Conservation (phyloP, 345 rosid species). For the Dovyalis caffra region DNA sequence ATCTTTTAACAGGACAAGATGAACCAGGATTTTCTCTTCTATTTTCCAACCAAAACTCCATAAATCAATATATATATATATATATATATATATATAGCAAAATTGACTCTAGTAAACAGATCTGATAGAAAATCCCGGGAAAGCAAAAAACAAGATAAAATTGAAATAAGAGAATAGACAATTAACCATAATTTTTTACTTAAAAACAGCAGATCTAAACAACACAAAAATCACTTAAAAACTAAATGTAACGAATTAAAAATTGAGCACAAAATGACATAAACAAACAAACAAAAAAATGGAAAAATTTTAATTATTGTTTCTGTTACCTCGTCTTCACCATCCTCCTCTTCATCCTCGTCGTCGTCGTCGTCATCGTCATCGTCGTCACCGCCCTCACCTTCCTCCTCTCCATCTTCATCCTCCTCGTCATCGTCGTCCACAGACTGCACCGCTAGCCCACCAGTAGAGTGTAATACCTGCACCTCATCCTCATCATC, state of each 20-base stretch:
- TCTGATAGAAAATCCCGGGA: slow-evolving; percentile 9
- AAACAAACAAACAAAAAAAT: neutral
- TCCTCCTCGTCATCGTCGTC: slow-evolving; percentile 32
- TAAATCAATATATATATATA: neutral
- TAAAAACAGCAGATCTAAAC: too few relatives aligned
- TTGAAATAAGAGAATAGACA: neutral
- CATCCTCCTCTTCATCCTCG: slow-evolving; percentile 1
- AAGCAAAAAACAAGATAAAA: neutral
- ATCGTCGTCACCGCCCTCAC: neutral
- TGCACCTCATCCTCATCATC: slow-evolving; percentile 45
- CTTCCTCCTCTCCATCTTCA: slow-evolving; percentile 3
- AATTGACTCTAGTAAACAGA: slow-evolving; percentile 10
- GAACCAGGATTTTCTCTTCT: neutral
- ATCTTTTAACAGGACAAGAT: neutral
- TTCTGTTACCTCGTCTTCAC: slow-evolving; percentile 17
- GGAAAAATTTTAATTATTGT: neutral
- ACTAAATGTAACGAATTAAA: neutral
- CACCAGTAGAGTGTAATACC: slow-evolving; percentile 52
- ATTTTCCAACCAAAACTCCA: neutral
- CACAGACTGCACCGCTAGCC: slow-evolving; percentile 46
- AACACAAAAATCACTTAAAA: neutral
- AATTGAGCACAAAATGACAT: neutral
- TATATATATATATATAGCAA: neutral
- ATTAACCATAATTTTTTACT: too few relatives aligned
- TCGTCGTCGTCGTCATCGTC: slow-evolving; percentile 25